These are phyloP conservation scores for Podaxis sp. DNA, from an alignment of 768 basidiomycete genomes.

Conservation along the genomic window DNA sequence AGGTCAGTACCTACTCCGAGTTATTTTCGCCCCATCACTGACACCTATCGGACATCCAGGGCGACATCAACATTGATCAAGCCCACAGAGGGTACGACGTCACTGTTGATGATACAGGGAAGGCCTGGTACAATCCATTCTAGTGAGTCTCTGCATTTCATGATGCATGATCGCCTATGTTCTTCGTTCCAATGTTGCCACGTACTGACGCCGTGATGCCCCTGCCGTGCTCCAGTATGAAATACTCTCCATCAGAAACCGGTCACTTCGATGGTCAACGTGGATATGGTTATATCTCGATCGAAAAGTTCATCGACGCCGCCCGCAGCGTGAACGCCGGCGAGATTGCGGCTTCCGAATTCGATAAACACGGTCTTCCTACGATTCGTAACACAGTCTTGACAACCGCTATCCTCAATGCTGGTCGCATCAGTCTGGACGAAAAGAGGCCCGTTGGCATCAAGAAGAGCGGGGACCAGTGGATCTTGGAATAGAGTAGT, in stretches of 20 bases:
- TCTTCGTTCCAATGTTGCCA: conserved; percentile 6
- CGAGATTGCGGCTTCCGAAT: conserved; percentile 62
- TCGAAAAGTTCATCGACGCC: conserved; percentile 90
- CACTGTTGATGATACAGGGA: conserved; percentile 82
- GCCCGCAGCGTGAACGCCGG: conserved; percentile 78
- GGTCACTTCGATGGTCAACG: conserved; percentile 94
- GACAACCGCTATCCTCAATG: conserved; percentile 86
- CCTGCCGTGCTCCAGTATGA: conserved; percentile 60
- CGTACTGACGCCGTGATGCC: not conserved
- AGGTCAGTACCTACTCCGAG: conserved; percentile 41
- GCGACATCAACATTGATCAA: conserved; percentile 91
- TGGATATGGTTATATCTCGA: conserved; percentile 89
- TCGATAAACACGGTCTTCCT: conserved; percentile 78
- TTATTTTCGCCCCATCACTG: not conserved
- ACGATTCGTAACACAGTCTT: conserved; percentile 88
- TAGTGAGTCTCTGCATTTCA: conserved; percentile 54
- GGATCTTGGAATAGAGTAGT: conserved; percentile 61
- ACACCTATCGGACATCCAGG: conserved; percentile 43
- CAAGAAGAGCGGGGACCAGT: conserved; percentile 60
- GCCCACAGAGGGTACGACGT: conserved; percentile 93
- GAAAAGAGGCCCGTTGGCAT: conserved; percentile 85
- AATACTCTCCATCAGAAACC: conserved; percentile 88
- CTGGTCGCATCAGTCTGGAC: conserved; percentile 86
- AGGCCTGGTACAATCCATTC: conserved; percentile 87
- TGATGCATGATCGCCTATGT: not conserved